Base-by-base conservation (phyloP, 805 yeast genomes). In the Metschnikowia vanudenii region DNA sequence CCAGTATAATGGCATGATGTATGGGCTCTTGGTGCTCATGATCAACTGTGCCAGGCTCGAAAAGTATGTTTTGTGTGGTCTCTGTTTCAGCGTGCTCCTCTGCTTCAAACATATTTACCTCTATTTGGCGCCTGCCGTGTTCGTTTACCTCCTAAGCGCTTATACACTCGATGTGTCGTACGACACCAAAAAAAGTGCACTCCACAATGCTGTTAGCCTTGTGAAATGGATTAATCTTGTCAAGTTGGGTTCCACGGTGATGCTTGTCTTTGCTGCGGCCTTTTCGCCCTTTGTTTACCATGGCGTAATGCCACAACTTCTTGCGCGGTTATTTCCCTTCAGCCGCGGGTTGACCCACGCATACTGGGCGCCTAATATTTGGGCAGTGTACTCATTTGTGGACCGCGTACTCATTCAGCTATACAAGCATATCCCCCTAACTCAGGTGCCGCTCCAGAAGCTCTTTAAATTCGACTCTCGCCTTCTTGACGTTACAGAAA, bases 321-420 rank as follows among this genome's bases (percentile, higher is more conserved):
- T 88, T 8, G 60, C 69, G 4, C 74, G 99, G 38, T 68, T 94
- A 28, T 94, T 94, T 67, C 99, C 99, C 5, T 92, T 92, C 62
- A 85, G 95, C 41, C 75, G 98, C 62, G 98, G 98, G 1, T 74
- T 94, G 31, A 94, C 97, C 4, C 99, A 94, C 67, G 97, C 98
- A 0, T 94, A 94, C 68, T 94, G 99, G 98, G 98, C 99, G 1
- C 98, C 99, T 13, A 94, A 94, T 59, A 72, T 90, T 39, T 94
- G 99, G 99, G 97, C 99, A 0, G 57, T 92, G 9, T 94, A 94
- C 65, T 87, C 97, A 1, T 85, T 88, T 53, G 50, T 76, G 12
- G 99, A 94, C 65, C 75, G 96, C 47, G 59, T 84, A 0, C 70
- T 90, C 47, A 75, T 85, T 14, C 74, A 75, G 44, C 47, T 76